Evolutionary conservation across 257 asterid genomes (phyloP).

Genomic region (Galeopsis tetrahit): DNA sequence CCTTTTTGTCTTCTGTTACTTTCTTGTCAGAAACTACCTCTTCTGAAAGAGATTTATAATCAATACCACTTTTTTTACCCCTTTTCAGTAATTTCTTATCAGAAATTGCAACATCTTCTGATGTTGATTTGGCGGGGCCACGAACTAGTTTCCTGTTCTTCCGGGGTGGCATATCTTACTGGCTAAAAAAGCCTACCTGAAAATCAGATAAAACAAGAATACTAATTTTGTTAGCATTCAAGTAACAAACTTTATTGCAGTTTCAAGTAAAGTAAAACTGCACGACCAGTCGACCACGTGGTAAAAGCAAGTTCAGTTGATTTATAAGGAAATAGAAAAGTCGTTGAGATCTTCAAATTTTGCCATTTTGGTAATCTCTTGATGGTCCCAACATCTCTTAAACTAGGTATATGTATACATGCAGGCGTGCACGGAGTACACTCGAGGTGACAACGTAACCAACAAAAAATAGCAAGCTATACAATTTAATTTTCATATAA

Average conservation of each 20-base stretch:
- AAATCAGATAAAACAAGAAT: conserved; percentile 22
- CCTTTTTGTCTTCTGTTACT: conserved; percentile 29
- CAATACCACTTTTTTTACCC: conserved; percentile 30
- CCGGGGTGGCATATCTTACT: conserved; percentile 47
- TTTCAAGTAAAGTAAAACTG: conserved; percentile 6
- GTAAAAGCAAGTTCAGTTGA: conserved; percentile 4
- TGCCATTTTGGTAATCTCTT: neutral
- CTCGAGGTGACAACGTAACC: neutral
- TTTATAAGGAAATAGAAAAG: neutral
- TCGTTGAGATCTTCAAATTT: neutral
- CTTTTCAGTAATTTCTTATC: conserved; percentile 38
- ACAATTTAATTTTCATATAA: conserved; percentile 10
- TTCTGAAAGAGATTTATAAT: conserved; percentile 36
- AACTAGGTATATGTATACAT: too few relatives aligned
- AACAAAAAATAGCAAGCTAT: conserved; percentile 2
- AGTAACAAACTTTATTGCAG: neutral
- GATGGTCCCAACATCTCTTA: too few relatives aligned
- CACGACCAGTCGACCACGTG: neutral
- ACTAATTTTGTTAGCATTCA: conserved; percentile 4
- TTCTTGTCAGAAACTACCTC: conserved; percentile 37
- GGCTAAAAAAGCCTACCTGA: conserved; percentile 24
- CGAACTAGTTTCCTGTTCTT: conserved; percentile 39
- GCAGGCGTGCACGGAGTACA: neutral
- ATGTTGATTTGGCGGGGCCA: conserved; percentile 13
- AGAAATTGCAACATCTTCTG: conserved; percentile 26